phyloP scores from a whole-genome alignment of 2,329 filamentous ascomycete genomes.

The Fusarium sp. region DNA sequence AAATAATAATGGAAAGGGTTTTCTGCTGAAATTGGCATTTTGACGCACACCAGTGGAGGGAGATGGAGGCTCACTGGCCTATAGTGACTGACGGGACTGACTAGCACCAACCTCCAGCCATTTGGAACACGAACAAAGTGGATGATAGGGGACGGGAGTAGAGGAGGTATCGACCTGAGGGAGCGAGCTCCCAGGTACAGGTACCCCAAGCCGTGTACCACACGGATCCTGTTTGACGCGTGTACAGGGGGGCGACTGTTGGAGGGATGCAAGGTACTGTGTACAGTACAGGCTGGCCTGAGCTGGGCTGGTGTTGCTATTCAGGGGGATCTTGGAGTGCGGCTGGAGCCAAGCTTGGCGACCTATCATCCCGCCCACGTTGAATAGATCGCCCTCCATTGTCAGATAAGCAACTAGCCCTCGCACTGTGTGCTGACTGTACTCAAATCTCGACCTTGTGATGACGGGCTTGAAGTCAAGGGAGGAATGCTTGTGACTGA shows the following conservation, averaged over 20 bases:
- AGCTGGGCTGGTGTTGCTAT: conserved; percentile 36
- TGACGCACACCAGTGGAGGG: conserved; percentile 39
- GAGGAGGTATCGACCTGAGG: not conserved
- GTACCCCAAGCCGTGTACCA: conserved; percentile 36
- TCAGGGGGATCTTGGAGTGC: conserved; percentile 41
- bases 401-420: conserved; percentile 40
- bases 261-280: conserved; percentile 36
- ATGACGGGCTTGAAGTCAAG: conserved; percentile 26
- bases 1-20: conserved; percentile 48
- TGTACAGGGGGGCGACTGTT: conserved; percentile 40
- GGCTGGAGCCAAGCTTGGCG: conserved; percentile 45
- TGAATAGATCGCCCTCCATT: conserved; percentile 45
- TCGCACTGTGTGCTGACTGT: conserved; percentile 42
- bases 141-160: conserved; percentile 8
- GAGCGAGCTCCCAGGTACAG: conserved; percentile 15
- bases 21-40: conserved; percentile 50
- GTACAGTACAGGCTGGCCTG: conserved; percentile 23
- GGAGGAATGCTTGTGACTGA: conserved; percentile 36
- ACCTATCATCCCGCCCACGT: conserved; percentile 55
- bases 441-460: conserved; percentile 11
- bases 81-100: conserved; percentile 1
- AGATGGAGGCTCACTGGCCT: conserved; percentile 6
- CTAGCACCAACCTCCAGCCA: conserved; percentile 30
- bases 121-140: conserved; percentile 39
- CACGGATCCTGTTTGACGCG: conserved; percentile 42